Base-by-base conservation (phyloP, 129 eudicot species). In the Centaurea solstitialis region DNA sequence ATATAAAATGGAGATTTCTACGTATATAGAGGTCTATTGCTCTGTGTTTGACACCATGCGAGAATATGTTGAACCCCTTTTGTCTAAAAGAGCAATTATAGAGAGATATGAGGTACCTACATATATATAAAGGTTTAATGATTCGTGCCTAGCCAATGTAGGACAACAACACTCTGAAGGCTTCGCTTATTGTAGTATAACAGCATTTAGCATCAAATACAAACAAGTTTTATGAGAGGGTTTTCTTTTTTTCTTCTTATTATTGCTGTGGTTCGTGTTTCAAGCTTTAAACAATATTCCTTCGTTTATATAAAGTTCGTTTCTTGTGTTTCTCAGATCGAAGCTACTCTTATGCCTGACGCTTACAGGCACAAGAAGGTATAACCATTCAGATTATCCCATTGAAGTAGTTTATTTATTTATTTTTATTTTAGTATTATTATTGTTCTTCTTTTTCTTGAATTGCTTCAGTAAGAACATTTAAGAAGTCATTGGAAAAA, bases 291-390 rank as follows among this genome's bases (percentile, higher is more conserved):
- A 28, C 74, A 75, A 7, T 21, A 39, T 38, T 50, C 15, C 13
- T 82, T 67, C 20, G 0, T 11, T 59, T 70, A 3, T 5, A 38
- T 38, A 18, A 40, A 53, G 24, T 47, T 22, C 2, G 21, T 72
- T 84, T 41, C 5, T 84, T 73, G 62, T 18, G n/a, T 79, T 57
- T 81, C 61, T 75, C 90, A 96, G 99, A 89, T 93, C 77, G 97
- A 91, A 86, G 93, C 91, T 13, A 96, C 98, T 2, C 82, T 80
- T 47, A 96, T 96, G 99, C 99, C 97, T 17, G 98, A 93, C 65
- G 93, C 88, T 73, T 91, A 88, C 78, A 90, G 99, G 83, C 78
- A 89, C 78, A 91, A 86, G 92, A 96, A 96, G 97, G 98, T 94
- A 89, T 57, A 35, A 43, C 39, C 18, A 22, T 13, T 68, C 21